phyloP scores from a whole-genome alignment of 345 rosid species.

The Gossypium herbaceum region DNA sequence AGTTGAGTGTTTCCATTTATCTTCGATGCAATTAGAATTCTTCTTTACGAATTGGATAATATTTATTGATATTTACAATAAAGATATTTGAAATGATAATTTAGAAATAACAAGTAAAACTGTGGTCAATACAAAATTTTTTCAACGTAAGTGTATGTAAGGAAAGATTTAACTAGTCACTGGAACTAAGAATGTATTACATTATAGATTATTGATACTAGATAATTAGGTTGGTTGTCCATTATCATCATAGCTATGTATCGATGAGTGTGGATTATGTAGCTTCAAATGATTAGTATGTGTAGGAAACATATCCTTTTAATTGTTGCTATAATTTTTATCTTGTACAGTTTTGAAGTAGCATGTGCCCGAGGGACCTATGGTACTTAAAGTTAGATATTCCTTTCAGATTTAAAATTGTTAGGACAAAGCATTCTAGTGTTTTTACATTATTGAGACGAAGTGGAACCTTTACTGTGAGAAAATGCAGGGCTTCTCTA shows the following conservation, averaged over 20 bases:
- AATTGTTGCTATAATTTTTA: background rate
- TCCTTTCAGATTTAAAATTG: background rate
- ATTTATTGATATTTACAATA: too few species aligned
- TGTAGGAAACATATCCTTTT: background rate
- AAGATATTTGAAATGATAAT: too few species aligned
- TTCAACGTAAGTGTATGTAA: too few species aligned
- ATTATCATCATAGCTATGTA: background rate
- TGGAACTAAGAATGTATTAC: too few species aligned
- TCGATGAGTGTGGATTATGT: background rate
- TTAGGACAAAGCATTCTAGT: constrained; percentile 1
- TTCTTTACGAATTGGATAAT: too few species aligned
- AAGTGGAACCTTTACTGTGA: constrained; percentile 20
- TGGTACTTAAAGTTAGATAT: background rate
- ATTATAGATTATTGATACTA: too few species aligned
- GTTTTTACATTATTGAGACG: constrained; percentile 1
- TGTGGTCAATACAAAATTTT: too few species aligned
- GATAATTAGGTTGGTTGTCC: background rate
- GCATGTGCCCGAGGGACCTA: background rate
- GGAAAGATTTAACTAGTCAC: too few species aligned
- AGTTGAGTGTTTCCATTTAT: too few species aligned
- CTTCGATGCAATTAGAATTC: too few species aligned
- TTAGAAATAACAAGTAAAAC: too few species aligned
- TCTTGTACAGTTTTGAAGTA: background rate
- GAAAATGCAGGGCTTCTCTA: constrained; percentile 50
- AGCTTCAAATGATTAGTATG: background rate